A percentile compares a stretch with the other conserved stretches of the same genome.
phyloP scores from a whole-genome alignment of 2,329 filamentous ascomycete genomes.

The Xylaria hypoxylon region DNA sequence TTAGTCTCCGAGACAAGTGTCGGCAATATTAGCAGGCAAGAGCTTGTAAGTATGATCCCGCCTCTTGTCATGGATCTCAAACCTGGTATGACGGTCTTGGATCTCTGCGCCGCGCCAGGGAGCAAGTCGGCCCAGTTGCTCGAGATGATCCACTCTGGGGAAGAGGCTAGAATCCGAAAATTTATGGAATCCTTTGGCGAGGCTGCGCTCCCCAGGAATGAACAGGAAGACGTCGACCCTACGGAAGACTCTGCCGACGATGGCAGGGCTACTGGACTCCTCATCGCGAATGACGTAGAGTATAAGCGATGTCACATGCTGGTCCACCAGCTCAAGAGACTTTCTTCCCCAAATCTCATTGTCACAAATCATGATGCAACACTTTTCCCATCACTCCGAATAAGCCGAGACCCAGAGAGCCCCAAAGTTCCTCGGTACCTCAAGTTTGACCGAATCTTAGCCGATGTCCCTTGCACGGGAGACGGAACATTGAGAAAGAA shows the following conservation, averaged over 20 bases:
- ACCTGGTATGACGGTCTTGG: slow-evolving; percentile 91
- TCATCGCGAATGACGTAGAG: slow-evolving; percentile 96
- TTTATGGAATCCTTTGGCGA: slow-evolving; percentile 71
- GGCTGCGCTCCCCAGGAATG: slow-evolving; percentile 37
- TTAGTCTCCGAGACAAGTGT: slow-evolving; percentile 96
- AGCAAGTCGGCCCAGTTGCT: slow-evolving; percentile 97
- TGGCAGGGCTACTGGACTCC: slow-evolving; percentile 87
- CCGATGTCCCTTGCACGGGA: slow-evolving; percentile 96
- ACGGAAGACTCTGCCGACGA: slow-evolving; percentile 74
- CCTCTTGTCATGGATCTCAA: slow-evolving; percentile 91
- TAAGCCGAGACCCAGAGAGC: slow-evolving; percentile 71
- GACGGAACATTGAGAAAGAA: slow-evolving; percentile 97
- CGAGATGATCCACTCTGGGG: slow-evolving; percentile 92
- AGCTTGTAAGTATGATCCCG: slow-evolving; percentile 99
- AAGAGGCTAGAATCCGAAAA: slow-evolving; percentile 85
- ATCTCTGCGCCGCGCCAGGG: slow-evolving; percentile 95
- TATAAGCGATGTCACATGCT: slow-evolving; percentile 98
- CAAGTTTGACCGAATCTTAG: slow-evolving; percentile 96
- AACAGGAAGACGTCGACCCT: slow-evolving; percentile 67
- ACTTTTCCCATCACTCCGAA: slow-evolving; percentile 90
- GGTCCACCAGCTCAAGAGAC: slow-evolving; percentile 95
- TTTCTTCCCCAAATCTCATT: slow-evolving; percentile 95
- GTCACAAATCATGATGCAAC: slow-evolving; percentile 99
- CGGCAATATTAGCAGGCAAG: slow-evolving; percentile 96
- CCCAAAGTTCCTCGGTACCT: slow-evolving; percentile 76